Base-by-base conservation (phyloP, 2,329 filamentous ascomycete genomes). In the Fusarium haematococcum region DNA sequence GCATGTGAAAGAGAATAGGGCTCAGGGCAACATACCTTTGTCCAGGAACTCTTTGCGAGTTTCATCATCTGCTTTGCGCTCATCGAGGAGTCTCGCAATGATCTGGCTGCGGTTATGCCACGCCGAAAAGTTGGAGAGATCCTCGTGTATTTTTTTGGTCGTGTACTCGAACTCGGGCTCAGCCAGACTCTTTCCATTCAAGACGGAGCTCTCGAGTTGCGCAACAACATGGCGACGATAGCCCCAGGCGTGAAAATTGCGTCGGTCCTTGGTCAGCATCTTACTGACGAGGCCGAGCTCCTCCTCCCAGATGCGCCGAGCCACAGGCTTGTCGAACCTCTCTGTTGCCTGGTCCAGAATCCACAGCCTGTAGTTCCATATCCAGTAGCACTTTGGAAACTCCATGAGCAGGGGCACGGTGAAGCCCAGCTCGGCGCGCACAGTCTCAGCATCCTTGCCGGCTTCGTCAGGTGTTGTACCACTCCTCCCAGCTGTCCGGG, bases 351-450 rank as follows among this genome's bases (percentile, higher is more conserved):
- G 90, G 64, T 92, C 86, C 16, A 99, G 86, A 4, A 96, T 86
- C 95, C 97, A 99, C 54, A 93, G 84, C 32, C 97, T 92, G 83
- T 98, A 96, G 77, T 98, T 97, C 97, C 97, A 99, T 79, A 99
- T 96, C 96, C 97, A 98, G 85, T 99, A 99, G 87, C 97, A 98
- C 83, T 99, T 99, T 8, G 97, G 97, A 75, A 91, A 96, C 75
- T 95, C 91, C 74, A 94, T 89, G 59, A 99, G 89, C 23, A 99
- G 88, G 1, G 94, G 94, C 45, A 98, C 90, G 37, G 96, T 92
- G 80, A 98, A 98, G 57, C 86, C 85, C 37, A 99, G 87, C 81
- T 99, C 97, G 65, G 89, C 86, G 56, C 90, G 88, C 70, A 98
- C 88, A 35, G 92, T 80, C 4, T 90, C 84, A 48, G 86, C 70